Evolutionary conservation across 768 basidiomycete species (phyloP).

Genomic region (Kwoniella sp.): DNA sequence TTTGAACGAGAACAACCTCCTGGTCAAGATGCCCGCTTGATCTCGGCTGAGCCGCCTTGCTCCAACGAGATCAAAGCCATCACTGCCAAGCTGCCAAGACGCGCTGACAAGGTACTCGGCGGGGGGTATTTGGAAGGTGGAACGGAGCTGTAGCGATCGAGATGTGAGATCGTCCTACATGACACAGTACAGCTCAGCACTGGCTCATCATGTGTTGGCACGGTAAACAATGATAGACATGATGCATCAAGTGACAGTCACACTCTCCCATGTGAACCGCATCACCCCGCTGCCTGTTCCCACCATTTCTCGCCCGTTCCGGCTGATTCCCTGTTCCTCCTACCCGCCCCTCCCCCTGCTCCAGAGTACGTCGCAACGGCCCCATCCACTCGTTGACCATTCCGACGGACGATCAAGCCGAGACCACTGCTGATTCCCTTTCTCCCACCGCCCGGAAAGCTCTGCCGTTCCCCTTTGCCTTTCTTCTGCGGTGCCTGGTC

Average conservation of each 20-base stretch:
- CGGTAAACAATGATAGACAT: no score
- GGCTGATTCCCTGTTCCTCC: slow-evolving; percentile 1
- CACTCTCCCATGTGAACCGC: background rate
- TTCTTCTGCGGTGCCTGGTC: background rate
- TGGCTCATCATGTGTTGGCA: no score
- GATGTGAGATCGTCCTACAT: no score
- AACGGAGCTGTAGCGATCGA: slow-evolving; percentile 2
- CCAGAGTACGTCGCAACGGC: slow-evolving; percentile 3
- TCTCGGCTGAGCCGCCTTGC: no score
- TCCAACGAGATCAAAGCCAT: no score
- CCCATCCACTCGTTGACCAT: slow-evolving; percentile 26
- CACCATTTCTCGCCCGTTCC: slow-evolving; percentile 25
- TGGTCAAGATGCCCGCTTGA: no score
- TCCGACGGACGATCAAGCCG: slow-evolving; percentile 27
- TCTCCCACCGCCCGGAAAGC: slow-evolving; percentile 57
- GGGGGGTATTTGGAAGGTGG: slow-evolving; percentile 18
- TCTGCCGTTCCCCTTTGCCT: slow-evolving; percentile 14
- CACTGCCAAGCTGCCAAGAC: no score
- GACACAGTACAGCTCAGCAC: no score
- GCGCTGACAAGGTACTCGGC: slow-evolving; percentile 5
- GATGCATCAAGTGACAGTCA: background rate
- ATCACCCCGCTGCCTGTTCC: slow-evolving; percentile 21
- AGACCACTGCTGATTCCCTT: slow-evolving; percentile 58
- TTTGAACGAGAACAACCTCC: no score
- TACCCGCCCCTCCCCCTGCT: slow-evolving; percentile 10